Evolutionary conservation across 1,139 yeast genomes (phyloP).

Genomic region (Saccharomyces uvarum): DNA sequence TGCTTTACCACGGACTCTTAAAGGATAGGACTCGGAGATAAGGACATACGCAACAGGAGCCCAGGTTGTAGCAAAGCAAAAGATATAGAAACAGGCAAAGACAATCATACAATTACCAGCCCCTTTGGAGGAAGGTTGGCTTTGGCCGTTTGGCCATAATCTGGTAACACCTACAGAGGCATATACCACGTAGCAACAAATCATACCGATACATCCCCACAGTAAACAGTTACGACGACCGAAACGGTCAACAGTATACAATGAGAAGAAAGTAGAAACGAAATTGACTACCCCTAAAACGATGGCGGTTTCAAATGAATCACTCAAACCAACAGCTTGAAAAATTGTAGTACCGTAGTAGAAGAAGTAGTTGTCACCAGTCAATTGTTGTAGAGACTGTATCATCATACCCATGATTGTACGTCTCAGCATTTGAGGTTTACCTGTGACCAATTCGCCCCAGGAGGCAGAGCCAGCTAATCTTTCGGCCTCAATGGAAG

Average conservation of each 20-base stretch:
- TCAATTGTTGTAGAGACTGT: conserved; percentile 64
- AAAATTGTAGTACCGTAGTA: conserved; percentile 72
- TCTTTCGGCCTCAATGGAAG: conserved; percentile 55
- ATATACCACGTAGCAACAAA: conserved; percentile 53
- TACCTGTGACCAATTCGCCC: conserved; percentile 56
- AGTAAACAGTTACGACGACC: conserved; percentile 63
- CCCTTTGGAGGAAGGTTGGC: conserved; percentile 41
- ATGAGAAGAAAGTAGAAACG: conserved; percentile 59
- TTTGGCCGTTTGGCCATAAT: conserved; percentile 51
- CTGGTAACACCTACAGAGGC: conserved; percentile 59
- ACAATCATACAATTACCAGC: conserved; percentile 73
- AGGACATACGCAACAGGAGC: conserved; percentile 72
- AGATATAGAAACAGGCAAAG: conserved; percentile 67
- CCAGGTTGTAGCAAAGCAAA: conserved; percentile 78
- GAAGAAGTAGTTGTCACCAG: conserved; percentile 74
- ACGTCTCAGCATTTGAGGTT: conserved; percentile 47
- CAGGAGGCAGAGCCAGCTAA: conserved; percentile 58
- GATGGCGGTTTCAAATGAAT: conserved; percentile 67
- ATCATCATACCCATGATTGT: conserved; percentile 54
- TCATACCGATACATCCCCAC: conserved; percentile 57
- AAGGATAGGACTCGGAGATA: conserved; percentile 67
- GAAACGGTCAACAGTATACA: conserved; percentile 55
- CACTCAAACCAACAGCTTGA: conserved; percentile 63
- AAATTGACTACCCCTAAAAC: conserved; percentile 72
- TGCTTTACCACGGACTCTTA: conserved; percentile 67